Percentiles rank a stretch among this genome's conserved stretches.
phyloP scores from a whole-genome alignment of 225 moss, liverwort and hornwort species.

The Rhytidiadelphus loreus region DNA sequence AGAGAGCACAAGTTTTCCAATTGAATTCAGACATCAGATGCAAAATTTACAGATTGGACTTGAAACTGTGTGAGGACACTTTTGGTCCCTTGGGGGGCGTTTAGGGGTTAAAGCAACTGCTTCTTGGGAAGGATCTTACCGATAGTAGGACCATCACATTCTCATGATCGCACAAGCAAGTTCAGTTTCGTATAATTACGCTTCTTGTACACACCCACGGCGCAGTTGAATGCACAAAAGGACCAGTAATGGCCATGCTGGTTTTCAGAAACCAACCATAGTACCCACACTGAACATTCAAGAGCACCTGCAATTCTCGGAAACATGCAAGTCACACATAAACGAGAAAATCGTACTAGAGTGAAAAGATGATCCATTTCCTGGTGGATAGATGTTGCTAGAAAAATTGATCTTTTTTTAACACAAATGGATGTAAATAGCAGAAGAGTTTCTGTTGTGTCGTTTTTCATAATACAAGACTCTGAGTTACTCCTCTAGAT shows the following conservation, averaged over 20 bases:
- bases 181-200: background rate
- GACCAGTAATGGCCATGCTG: background rate
- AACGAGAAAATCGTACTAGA: background rate
- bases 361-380: background rate
- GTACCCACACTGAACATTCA: background rate
- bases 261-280: background rate
- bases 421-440: background rate
- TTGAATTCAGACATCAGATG: too few relatives aligned
- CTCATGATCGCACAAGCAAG: background rate
- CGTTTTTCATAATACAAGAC: constrained; percentile 13
- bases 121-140: background rate
- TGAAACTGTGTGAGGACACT: too few relatives aligned
- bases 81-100: background rate
- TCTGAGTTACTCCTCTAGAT: constrained; percentile 24
- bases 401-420: background rate
- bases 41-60: too few relatives aligned
- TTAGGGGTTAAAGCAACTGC: background rate
- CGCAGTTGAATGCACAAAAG: background rate
- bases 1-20: too few relatives aligned
- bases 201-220: background rate
- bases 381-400: background rate
- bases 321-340: background rate
- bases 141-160: background rate
- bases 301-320: background rate
- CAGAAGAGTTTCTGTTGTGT: background rate